phyloP scores from a whole-genome alignment of 495 filamentous ascomycete genomes.

The Aspergillus diversus region DNA sequence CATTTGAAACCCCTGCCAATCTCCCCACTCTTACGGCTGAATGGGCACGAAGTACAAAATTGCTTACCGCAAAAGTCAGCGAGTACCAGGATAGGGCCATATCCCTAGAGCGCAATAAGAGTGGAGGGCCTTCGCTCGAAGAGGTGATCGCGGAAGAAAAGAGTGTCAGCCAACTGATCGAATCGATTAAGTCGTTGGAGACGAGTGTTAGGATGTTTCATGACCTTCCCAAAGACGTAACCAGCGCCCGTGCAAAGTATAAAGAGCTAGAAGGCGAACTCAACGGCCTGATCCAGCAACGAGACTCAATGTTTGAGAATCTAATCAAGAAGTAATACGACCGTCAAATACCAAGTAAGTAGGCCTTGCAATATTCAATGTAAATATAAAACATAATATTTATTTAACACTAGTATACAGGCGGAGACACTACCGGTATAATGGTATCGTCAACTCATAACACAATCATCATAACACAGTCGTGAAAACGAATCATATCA shows the following conservation, averaged over 20 bases:
- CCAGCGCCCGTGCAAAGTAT: conserved; percentile 66
- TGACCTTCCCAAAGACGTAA: conserved; percentile 69
- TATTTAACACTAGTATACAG: conserved; percentile 16
- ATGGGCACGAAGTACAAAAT: conserved; percentile 63
- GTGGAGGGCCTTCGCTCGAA: conserved; percentile 48
- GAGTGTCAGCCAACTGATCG: conserved; percentile 34
- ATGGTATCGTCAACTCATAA: conserved; percentile 14
- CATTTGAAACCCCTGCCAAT: conserved; percentile 53
- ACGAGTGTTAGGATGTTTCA: conserved; percentile 60
- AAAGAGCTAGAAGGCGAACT: conserved; percentile 66
- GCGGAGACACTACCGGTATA: conserved; percentile 34
- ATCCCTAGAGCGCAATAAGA: conserved; percentile 42
- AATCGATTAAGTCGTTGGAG: conserved; percentile 54
- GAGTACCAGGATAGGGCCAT: conserved; percentile 58
- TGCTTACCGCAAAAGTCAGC: conserved; percentile 57
- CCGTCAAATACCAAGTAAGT: background rate
- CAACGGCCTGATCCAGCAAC: conserved; percentile 53
- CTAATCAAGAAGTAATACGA: conserved; percentile 32
- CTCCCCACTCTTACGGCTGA: conserved; percentile 64
- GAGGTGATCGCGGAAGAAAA: conserved; percentile 54
- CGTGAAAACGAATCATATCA: conserved; percentile 10
- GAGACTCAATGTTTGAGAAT: conserved; percentile 72
- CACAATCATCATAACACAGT: conserved; percentile 9
- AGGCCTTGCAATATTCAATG: background rate
- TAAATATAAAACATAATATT: background rate